Conservation (phyloP, 129 eudicot genomes). For the Flaveria sonorensis region DNA sequence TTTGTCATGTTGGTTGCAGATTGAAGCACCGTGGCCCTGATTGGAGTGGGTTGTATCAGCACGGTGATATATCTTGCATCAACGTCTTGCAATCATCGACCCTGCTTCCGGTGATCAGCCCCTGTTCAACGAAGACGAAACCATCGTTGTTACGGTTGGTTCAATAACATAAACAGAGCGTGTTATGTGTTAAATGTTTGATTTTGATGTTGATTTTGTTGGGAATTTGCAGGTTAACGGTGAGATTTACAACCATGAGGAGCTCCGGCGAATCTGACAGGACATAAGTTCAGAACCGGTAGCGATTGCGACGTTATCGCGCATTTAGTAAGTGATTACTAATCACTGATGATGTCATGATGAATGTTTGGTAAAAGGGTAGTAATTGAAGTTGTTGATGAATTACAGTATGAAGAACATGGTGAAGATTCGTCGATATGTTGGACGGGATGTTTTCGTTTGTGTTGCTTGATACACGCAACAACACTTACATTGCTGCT, state of each 20-base stretch:
- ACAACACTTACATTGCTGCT: conserved; percentile 76
- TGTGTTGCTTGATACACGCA: conserved; percentile 78
- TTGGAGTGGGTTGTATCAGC: conserved; percentile 84
- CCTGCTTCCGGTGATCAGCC: conserved; percentile 97
- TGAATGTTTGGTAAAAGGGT: background rate
- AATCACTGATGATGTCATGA: background rate
- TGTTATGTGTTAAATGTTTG: background rate
- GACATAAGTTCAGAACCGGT: conserved; percentile 79
- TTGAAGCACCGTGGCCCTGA: conserved; percentile 96
- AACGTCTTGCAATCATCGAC: conserved; percentile 75
- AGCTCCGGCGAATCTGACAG: conserved; percentile 57
- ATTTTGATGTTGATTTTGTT: background rate
- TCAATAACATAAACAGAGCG: background rate
- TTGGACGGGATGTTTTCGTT: conserved; percentile 94
- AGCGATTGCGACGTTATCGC: conserved; percentile 97
- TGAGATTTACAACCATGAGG: conserved; percentile 89
- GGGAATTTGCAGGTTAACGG: conserved; percentile 70
- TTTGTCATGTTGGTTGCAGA: conserved; percentile 24
- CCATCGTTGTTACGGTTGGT: conserved; percentile 68
- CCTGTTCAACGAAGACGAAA: conserved; percentile 66
- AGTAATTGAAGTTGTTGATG: background rate
- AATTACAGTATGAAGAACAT: conserved; percentile 71
- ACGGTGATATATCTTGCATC: conserved; percentile 73
- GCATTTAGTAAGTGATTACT: conserved; percentile 51
- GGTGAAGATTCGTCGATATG: conserved; percentile 84